phyloP scores from a whole-genome alignment of 2,329 filamentous ascomycete species.

The Chaetothyriales sp. region DNA sequence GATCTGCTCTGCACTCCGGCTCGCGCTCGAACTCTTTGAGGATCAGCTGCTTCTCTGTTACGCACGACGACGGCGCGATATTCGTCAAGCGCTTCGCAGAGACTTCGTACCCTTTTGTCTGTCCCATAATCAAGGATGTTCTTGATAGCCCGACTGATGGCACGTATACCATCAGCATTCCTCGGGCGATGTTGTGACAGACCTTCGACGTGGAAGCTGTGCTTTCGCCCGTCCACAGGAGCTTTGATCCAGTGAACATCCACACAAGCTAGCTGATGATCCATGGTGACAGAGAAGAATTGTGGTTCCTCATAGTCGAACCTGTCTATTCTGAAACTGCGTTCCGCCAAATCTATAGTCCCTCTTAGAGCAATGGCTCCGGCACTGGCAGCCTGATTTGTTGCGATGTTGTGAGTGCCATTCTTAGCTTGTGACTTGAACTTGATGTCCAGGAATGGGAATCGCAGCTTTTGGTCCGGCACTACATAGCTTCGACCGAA shows the following conservation, averaged over 20 bases:
- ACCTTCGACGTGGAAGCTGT: constrained; percentile 4
- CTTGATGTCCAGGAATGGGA: constrained; percentile 2
- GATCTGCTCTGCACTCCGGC: too few species aligned
- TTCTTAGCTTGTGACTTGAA: constrained; percentile 4
- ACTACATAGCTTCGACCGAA: constrained; percentile 1
- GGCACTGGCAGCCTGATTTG: constrained; percentile 6
- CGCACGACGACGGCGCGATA: not conserved
- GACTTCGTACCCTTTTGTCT: not conserved
- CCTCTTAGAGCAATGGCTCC: constrained; percentile 2
- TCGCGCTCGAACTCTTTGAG: not conserved
- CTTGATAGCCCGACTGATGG: constrained; percentile 2
- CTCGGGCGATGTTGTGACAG: constrained; percentile 2
- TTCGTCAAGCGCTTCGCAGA: constrained; percentile 5
- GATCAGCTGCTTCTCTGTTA: constrained; percentile 1
- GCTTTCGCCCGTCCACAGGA: not conserved
- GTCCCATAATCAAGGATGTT: constrained; percentile 6
- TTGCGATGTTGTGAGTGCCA: constrained; percentile 3
- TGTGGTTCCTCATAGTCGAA: constrained; percentile 5
- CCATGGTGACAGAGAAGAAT: constrained; percentile 7
- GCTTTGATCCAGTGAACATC: constrained; percentile 5
- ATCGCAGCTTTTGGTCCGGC: constrained; percentile 1
- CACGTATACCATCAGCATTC: constrained; percentile 2
- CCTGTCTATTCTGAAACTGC: not conserved
- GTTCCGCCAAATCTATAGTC: constrained; percentile 3
- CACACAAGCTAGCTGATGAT: constrained; percentile 2